These are phyloP conservation scores for Saccharomyces kudriavzevii DNA, from an alignment of 805 yeast species.

Conservation along the genomic window DNA sequence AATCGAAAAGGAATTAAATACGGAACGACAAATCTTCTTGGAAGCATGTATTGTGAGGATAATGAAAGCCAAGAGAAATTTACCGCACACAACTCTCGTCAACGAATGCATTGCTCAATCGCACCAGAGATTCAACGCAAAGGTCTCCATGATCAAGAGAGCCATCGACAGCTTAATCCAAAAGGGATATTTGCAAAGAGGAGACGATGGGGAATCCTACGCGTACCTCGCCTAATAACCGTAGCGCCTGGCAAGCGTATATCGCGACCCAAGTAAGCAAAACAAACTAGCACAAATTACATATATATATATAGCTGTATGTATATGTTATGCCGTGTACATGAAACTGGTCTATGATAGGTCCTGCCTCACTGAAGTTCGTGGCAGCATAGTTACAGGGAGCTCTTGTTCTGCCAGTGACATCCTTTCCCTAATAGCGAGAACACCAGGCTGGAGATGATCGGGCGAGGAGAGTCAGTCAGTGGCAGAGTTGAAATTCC, in stretches of 20 bases:
- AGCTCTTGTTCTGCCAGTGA: neutral
- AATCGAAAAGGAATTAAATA: constrained; percentile 72
- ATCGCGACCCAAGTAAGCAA: neutral
- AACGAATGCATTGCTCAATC: constrained; percentile 86
- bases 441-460: neutral
- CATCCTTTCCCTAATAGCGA: neutral
- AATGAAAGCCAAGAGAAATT: constrained; percentile 84
- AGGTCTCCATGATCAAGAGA: constrained; percentile 75
- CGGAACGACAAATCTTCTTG: constrained; percentile 74
- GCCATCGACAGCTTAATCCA: constrained; percentile 82
- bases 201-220: constrained; percentile 62
- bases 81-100: constrained; percentile 71
- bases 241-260: neutral
- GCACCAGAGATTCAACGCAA: constrained; percentile 71
- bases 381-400: neutral
- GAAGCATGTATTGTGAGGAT: constrained; percentile 93
- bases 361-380: neutral
- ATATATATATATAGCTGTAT: neutral
- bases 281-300: neutral
- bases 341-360: neutral
- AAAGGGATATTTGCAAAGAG: constrained; percentile 73
- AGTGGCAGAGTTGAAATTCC: neutral
- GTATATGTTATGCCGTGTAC: neutral
- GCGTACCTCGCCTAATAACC: constrained; percentile 64
- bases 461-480: neutral